Base-by-base conservation (phyloP, 495 filamentous ascomycete species). In the Neurospora sp. region DNA sequence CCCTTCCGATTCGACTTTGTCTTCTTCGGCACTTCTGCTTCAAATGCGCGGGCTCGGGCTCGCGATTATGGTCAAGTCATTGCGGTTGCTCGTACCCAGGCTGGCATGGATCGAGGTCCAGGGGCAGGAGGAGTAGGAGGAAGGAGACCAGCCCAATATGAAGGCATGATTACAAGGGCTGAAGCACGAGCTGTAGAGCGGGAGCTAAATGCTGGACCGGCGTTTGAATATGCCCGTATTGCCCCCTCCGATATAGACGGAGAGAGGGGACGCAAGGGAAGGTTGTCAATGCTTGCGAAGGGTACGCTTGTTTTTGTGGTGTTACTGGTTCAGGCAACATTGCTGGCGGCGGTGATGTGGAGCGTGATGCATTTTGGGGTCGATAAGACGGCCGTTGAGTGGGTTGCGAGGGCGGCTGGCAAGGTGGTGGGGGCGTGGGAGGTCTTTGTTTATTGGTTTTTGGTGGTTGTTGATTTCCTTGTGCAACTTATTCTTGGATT, bases 11-110 rank as follows among this genome's bases (percentile, higher is more conserved):
- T 9, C 0, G 54, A 66, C 13, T 66, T 66, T 0, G 24, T 66
- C 54, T 66, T 9, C 28, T 66, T 66, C 5, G 54, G 54, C 0
- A 17, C 6, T 66, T 34, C 28, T n/a, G n/a, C n/a, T n/a, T n/a
- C n/a, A n/a, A n/a, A n/a, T n/a, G n/a, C n/a, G n/a, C n/a, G n/a
- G n/a, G n/a, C 2, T 34, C 6, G 6, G 1, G 54, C 54, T 34
- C 28, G 54, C 1, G 54, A 0, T 15, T 54, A 0, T 28, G 11
- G 1, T 15, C 2, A 13, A 0, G 5, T 0, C 3, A 24, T 54
- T 15, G 10, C 11, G 5, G 0, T 0, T 54, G 4, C 11, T 28
- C 48, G 48, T 54, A 0, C 0, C 1, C 5, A 15, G 48, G 45
- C 45, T 24, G 45, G 45, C 7, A 8, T 37, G n/a, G n/a, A n/a